These are phyloP conservation scores for Hyaloperonospora arabidopsidis DNA, from an alignment of 352 stramenopile genomes.

Conservation along the genomic window DNA sequence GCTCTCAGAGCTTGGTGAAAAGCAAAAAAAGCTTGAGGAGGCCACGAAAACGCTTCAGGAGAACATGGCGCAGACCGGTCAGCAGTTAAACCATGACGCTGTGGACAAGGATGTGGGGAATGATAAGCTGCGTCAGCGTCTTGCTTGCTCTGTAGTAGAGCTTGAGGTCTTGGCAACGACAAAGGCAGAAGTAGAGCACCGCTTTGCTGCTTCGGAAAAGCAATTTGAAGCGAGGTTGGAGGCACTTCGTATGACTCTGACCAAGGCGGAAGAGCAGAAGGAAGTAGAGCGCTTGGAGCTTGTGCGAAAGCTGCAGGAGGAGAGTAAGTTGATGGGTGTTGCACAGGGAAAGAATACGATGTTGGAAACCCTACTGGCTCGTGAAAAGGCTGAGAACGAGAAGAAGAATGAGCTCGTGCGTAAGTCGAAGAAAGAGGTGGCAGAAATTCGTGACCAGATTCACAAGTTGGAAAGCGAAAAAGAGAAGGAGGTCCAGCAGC, in stretches of 20 bases:
- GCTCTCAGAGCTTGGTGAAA: constrained; percentile 39
- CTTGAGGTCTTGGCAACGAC: constrained; percentile 31
- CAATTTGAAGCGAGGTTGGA: constrained; percentile 43
- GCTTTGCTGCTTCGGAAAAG: constrained; percentile 41
- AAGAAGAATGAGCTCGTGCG: constrained; percentile 49
- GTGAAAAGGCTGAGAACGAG: constrained; percentile 49
- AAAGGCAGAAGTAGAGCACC: constrained; percentile 44
- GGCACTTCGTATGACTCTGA: constrained; percentile 34
- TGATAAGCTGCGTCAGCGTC: constrained; percentile 41
- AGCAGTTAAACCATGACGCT: constrained; percentile 22
- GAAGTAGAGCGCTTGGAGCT: constrained; percentile 48
- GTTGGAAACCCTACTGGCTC: constrained; percentile 49
- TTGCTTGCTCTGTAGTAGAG: constrained; percentile 41
- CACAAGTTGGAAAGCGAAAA: constrained; percentile 46
- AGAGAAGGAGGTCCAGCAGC: constrained; percentile 46
- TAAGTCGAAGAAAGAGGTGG: constrained; percentile 53
- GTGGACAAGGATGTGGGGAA: constrained; percentile 27
- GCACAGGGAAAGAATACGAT: constrained; percentile 53
- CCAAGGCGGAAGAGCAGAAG: constrained; percentile 40
- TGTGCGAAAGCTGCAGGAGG: constrained; percentile 46
- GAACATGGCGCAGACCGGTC: constrained; percentile 28
- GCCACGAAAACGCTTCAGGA: constrained; percentile 35
- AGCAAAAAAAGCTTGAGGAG: constrained; percentile 56
- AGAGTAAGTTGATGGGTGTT: constrained; percentile 55
- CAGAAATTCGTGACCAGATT: constrained; percentile 48